Evolutionary conservation across 768 basidiomycete genomes (phyloP), one percentile per base, ranked within the genome.

Genomic region (Naganishia onofrii): DNA sequence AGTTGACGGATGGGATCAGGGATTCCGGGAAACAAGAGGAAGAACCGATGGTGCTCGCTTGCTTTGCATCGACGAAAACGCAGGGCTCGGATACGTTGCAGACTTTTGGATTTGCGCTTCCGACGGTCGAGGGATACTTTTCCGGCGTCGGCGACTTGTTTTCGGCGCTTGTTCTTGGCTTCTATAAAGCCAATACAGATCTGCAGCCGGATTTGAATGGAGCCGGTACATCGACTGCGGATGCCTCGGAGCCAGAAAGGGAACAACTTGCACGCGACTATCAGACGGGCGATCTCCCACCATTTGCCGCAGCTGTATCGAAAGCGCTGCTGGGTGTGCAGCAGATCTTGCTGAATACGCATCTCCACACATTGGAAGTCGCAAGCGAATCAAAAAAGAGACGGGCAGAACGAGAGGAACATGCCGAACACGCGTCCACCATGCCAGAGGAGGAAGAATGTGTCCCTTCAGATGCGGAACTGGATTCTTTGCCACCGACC

Each of bases 81-180:
- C 46, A 13, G 67, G 71, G 0, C 67, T 63, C 77, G 36, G 85
- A 86, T 0, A 78, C 80, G 0, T 86, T 94, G 57, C 69, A 73
- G 7, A 77, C 76, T 3, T 87, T 90, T 80, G 88, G 87, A 0
- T 87, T 87, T 75, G 85, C 84, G 53, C 87, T 99, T 10, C 89
- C 89, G 2, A 85, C 89, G 32, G 85, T 97, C 54, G 86, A 89
- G 6, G 94, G 93, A 13, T 96, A 97, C 83, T 98, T 93, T 80
- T 90, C 92, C 23, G 96, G 96, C 29, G 94, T 96, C 13, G 96
- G 96, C 21, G 96, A 99, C 80, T 87, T 97, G 68, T 97, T 98
- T 83, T 93, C 93, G 7, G 91, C 95, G 0, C 87, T 97, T 67
- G 87, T 94, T 31, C 84, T 95, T 4, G 93, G 88, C 0, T 89